Evolutionary conservation across 2,329 filamentous ascomycete species (phyloP).

Genomic region (Atkinsonella texensis): DNA sequence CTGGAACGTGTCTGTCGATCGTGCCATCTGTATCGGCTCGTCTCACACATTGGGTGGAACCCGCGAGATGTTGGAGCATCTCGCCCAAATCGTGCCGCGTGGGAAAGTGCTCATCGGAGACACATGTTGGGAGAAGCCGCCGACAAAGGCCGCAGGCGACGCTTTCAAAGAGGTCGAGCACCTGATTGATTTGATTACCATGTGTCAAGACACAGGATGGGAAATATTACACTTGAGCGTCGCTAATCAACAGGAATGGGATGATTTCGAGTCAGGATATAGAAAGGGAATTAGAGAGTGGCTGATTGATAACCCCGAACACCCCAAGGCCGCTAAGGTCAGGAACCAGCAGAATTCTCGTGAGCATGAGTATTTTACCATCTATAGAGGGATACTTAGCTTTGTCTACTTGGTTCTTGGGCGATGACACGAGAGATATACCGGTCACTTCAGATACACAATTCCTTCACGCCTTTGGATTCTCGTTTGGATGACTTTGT

Average conservation of each 20-base stretch:
- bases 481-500: no score
- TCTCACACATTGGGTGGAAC: conserved; percentile 9
- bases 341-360: conserved; percentile 1
- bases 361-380: conserved; percentile 3
- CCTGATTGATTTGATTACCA: conserved; percentile 1
- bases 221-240: conserved; percentile 7
- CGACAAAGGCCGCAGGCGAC: neutral
- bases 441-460: neutral
- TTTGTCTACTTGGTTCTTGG: conserved; percentile 8
- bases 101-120: conserved; percentile 9
- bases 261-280: conserved; percentile 9
- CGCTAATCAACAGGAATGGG: conserved; percentile 9
- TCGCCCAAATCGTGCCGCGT: conserved; percentile 5
- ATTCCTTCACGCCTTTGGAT: neutral
- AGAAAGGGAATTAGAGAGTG: conserved; percentile 7
- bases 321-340: neutral
- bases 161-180: conserved; percentile 4
- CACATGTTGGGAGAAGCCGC: conserved; percentile 8
- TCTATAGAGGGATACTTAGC: conserved; percentile 4
- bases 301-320: conserved; percentile 3
- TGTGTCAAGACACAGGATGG: conserved; percentile 9
- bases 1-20: neutral
- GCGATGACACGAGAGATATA: neutral
- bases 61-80: conserved; percentile 4
- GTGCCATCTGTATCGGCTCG: conserved; percentile 10